These are phyloP conservation scores for Bonia amplexicaulis DNA, from an alignment of 176 grass and related monocot species.

Conservation along the genomic window DNA sequence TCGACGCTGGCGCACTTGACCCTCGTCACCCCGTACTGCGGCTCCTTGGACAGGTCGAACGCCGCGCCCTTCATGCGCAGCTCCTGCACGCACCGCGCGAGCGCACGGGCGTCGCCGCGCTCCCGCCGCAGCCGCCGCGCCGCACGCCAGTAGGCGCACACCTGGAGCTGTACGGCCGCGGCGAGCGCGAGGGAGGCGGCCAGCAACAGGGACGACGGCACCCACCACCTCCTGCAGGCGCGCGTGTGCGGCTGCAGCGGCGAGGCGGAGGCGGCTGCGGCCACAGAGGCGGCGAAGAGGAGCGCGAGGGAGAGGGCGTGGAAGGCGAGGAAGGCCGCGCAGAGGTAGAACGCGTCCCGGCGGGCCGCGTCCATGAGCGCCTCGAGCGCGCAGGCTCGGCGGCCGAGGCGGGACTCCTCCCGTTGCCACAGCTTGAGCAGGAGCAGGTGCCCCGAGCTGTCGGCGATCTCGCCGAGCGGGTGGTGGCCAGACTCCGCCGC, in stretches of 20 bases:
- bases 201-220: conserved; percentile 54
- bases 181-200: conserved; percentile 67
- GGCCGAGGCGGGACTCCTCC: conserved; percentile 62
- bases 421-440: conserved; percentile 89
- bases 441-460: conserved; percentile 74
- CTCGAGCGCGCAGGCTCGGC: conserved; percentile 56
- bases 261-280: not conserved
- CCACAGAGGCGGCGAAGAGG: conserved; percentile 61
- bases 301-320: conserved; percentile 67
- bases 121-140: conserved; percentile 37
- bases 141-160: conserved; percentile 65
- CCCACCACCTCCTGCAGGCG: conserved; percentile 71
- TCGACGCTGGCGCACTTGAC: no score
- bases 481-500: conserved; percentile 23
- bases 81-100: no score
- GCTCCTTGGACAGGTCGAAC: no score
- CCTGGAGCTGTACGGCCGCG: conserved; percentile 50
- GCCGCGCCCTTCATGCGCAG: no score
- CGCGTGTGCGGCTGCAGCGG: not conserved
- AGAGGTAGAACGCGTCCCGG: conserved; percentile 73
- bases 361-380: conserved; percentile 51
- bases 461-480: conserved; percentile 64
- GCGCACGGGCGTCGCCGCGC: no score
- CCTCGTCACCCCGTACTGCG: no score
- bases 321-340: conserved; percentile 50